Evolutionary conservation across 2,329 filamentous ascomycete species (phyloP), one percentile per base, ranked within the genome.

Genomic region (Thielaviopsis ethacetica): DNA sequence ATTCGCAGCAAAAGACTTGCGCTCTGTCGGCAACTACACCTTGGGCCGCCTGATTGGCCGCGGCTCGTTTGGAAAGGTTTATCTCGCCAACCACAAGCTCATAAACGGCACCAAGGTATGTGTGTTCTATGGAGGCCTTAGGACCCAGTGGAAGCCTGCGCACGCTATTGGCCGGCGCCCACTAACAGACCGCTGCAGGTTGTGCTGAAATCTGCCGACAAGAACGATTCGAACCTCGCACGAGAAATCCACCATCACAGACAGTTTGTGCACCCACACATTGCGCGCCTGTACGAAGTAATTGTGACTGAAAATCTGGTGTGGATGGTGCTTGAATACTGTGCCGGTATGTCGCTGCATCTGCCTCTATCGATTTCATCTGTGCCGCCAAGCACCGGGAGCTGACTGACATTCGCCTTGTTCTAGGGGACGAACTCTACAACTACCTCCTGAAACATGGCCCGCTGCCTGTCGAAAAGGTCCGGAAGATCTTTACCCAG

Each of bases 181-280:
- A 54, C 38, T 19, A 7, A 69, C 95, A 88, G n/a, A n/a, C n/a
- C n/a, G n/a, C 15, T 55, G 10, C 27, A 61, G 59, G 93, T 98
- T 66, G 93, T 98, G 41, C 88, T 98, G 73, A 98, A 98, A 73
- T 96, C 91, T 62, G 93, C 93, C 63, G 91, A 93, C 69, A 96
- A 95, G 71, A 86, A 91, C 68, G 93, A 98, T 71, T 83, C 88
- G 58, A 98, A 98, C 69, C 84, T 98, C 54, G 91, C 91, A 17
- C 86, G 93, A 65, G 93, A 98, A 71, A 98, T 98, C 66, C 93
- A 98, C 71, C 93, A 98, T 70, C 93, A 98, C 70, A 87, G 93
- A 65, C 93, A 98, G 71, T 96, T 98, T 71, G 80, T 95, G 64
- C 93, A 98, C 68, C 93, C 93, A 22, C 93, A 98, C 72, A 98